phyloP scores from a whole-genome alignment of 2,329 filamentous ascomycete genomes.

The Phyllosticta citribraziliensis region DNA sequence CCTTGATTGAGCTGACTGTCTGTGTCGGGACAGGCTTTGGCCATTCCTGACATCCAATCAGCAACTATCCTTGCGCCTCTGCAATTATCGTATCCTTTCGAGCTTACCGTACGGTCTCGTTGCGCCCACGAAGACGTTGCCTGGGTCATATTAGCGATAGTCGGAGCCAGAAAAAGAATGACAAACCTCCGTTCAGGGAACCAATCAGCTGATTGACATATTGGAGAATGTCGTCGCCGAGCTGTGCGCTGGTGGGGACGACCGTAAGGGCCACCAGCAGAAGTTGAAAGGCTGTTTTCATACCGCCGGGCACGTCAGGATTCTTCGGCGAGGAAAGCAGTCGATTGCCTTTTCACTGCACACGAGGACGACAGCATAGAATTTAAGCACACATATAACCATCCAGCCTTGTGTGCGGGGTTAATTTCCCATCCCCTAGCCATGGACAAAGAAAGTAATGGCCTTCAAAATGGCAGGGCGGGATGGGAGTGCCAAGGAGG shows the following conservation, averaged over 20 bases:
- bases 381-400: background rate
- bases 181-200: constrained; percentile 28
- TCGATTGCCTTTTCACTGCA: background rate
- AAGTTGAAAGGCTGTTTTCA: background rate
- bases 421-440: background rate
- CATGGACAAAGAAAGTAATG: background rate
- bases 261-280: background rate
- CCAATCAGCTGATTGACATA: constrained; percentile 33
- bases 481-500: background rate
- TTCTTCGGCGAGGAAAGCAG: background rate
- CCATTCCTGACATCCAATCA: constrained; percentile 21
- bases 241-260: background rate
- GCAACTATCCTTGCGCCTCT: background rate
- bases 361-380: background rate
- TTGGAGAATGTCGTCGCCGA: constrained; percentile 14
- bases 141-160: constrained; percentile 4
- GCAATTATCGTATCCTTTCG: background rate
- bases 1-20: constrained; percentile 42
- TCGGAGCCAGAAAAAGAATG: background rate
- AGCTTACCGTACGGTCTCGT: constrained; percentile 29
- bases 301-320: background rate
- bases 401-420: background rate
- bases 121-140: constrained; percentile 36
- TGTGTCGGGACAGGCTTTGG: constrained; percentile 36
- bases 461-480: background rate